Base-by-base conservation (phyloP, 2,329 filamentous ascomycete species). In the Chaetomium sp. region DNA sequence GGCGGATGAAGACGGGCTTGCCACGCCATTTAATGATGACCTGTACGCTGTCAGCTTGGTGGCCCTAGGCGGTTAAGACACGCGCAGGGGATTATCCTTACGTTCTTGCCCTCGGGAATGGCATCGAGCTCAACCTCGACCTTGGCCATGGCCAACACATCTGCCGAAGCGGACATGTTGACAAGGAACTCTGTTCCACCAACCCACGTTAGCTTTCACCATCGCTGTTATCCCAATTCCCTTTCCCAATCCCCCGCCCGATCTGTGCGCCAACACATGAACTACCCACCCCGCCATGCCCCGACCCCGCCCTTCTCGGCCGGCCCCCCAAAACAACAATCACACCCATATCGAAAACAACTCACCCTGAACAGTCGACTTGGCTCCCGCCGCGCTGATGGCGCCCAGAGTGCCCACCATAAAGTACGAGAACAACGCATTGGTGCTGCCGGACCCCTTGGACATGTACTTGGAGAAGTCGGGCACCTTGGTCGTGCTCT, bases 21-120 rank as follows among this genome's bases (percentile, higher is more conserved):
- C 94, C 94, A 81, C 94, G 89, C 94, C 94, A 99, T 81, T 99
- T 99, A 82, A 99, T 95, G 75, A 99, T 95, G 73, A 99, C 87
- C 88, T 91, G 69, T 50, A 60, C 12, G 10, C 2, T 36, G 40
- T 44, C 36, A 37, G 49, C 54, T 12, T 27, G n/a, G 32, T 10
- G 19, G 10, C 43, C 10, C 38, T 56, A 32, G 10, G 19, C n/a
- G 27, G 14, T 12, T 44, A 5, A 42, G 10, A 9, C 2, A 36
- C 11, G 11, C 14, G 10, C 4, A 43, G 3, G 2, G 1, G 10
- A 9, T 5, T n/a, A 43, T n/a, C 80, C 87, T 73, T 79, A 91
- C 94, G 80, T 99, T 99, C 88, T 97, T 99, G 83, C 94, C 94
- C 81, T 97, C 92, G 61, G 94, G 94, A 69, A 99, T 97, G 63